Conservation (phyloP, 1,284 basidiomycete genomes). For the Pholiota adiposa region DNA sequence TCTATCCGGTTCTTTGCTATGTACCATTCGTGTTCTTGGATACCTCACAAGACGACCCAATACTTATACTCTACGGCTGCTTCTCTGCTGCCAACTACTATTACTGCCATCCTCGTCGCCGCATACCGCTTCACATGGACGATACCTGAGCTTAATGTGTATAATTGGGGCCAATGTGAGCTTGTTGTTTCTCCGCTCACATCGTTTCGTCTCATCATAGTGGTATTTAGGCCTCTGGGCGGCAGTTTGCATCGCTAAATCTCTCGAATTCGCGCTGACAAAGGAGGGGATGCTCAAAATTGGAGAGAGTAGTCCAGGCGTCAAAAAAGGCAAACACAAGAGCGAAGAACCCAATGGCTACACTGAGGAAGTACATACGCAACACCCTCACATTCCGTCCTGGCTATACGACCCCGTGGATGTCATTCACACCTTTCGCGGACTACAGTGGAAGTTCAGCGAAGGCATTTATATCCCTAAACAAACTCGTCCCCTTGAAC, state of each 20-base stretch:
- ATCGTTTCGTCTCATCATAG: slow-evolving; percentile 7
- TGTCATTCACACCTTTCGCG: slow-evolving; percentile 56
- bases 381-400: slow-evolving; percentile 28
- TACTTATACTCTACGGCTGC: slow-evolving; percentile 63
- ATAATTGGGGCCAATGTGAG: slow-evolving; percentile 74
- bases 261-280: slow-evolving; percentile 56
- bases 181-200: slow-evolving; percentile 5
- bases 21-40: slow-evolving; percentile 65
- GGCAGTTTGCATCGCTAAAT: slow-evolving; percentile 51
- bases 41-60: slow-evolving; percentile 70
- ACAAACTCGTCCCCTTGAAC: slow-evolving; percentile 51
- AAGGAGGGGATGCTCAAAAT: slow-evolving; percentile 62
- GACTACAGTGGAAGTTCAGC: slow-evolving; percentile 70
- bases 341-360: slow-evolving; percentile 23
- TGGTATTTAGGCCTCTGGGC: slow-evolving; percentile 49
- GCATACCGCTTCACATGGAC: slow-evolving; percentile 64
- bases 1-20: slow-evolving; percentile 53
- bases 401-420: slow-evolving; percentile 66
- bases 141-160: slow-evolving; percentile 53
- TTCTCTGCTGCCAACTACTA: slow-evolving; percentile 61
- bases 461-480: slow-evolving; percentile 57
- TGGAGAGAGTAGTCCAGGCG: slow-evolving; percentile 51
- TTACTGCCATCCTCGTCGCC: slow-evolving; percentile 52
- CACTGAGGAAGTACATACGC: slow-evolving; percentile 18
- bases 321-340: slow-evolving; percentile 38